These are phyloP conservation scores for Botrytis hyacinthi DNA, from an alignment of 2,329 filamentous ascomycete species.

Conservation along the genomic window DNA sequence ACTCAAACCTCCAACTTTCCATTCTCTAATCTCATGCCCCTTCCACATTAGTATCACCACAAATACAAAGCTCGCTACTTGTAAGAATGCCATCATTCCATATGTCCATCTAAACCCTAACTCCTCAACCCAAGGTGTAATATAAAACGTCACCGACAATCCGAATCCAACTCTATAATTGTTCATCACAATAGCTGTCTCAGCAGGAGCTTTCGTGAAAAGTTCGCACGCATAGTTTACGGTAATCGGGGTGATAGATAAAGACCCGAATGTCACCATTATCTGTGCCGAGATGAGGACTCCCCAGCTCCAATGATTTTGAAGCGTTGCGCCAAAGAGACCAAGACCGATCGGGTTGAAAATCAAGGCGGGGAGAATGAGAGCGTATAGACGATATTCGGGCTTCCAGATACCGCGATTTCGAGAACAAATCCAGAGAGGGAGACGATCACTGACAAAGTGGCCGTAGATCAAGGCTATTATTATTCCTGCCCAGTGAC, in stretches of 20 bases:
- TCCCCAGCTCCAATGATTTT: conserved; percentile 44
- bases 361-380: conserved; percentile 38
- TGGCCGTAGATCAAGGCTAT: conserved; percentile 41
- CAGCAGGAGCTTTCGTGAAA: conserved; percentile 42
- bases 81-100: conserved; percentile 45
- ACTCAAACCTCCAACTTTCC: conserved; percentile 22
- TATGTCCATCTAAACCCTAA: conserved; percentile 43
- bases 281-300: conserved; percentile 44
- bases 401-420: conserved; percentile 39
- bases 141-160: conserved; percentile 43
- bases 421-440: conserved; percentile 33
- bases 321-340: conserved; percentile 42
- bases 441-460: conserved; percentile 43
- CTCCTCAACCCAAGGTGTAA: conserved; percentile 41
- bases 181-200: conserved; percentile 40
- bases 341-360: conserved; percentile 40
- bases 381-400: conserved; percentile 42
- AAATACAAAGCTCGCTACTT: conserved; percentile 32
- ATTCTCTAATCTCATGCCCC: conserved; percentile 32
- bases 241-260: conserved; percentile 23
- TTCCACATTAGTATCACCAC: conserved; percentile 37
- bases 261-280: conserved; percentile 41
- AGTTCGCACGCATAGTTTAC: conserved; percentile 34
- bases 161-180: conserved; percentile 42
- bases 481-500: conserved; percentile 44